phyloP scores from a whole-genome alignment of 2,329 filamentous ascomycete species.

The Beauveria varroae region DNA sequence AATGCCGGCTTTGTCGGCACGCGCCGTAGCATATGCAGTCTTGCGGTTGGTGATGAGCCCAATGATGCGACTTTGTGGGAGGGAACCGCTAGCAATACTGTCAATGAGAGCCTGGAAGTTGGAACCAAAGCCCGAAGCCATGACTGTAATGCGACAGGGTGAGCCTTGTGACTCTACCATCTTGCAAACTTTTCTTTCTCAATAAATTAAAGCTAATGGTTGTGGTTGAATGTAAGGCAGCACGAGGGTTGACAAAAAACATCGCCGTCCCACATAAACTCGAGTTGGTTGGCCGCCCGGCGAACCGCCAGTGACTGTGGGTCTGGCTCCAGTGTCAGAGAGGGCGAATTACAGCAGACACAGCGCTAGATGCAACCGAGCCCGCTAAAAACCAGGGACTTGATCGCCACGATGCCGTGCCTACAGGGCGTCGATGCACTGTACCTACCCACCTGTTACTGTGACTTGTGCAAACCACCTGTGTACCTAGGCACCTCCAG shows the following conservation, averaged over 20 bases:
- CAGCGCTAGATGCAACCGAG: background rate
- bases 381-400: background rate
- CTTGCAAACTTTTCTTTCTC: background rate
- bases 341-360: background rate
- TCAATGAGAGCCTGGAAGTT: slow-evolving; percentile 70
- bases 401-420: background rate
- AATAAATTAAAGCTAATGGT: too few species aligned
- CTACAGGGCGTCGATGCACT: background rate
- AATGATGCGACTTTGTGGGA: slow-evolving; percentile 36
- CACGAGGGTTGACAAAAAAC: too few species aligned
- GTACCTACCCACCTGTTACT: background rate
- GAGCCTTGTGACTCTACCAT: background rate
- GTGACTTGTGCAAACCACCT: background rate
- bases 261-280: too few species aligned
- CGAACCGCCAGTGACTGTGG: background rate
- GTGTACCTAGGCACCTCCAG: background rate
- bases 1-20: slow-evolving; percentile 48
- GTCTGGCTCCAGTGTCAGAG: background rate
- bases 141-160: slow-evolving; percentile 51
- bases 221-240: too few species aligned
- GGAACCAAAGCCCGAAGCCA: slow-evolving; percentile 67
- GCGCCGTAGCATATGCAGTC: slow-evolving; percentile 35
- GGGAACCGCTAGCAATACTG: slow-evolving; percentile 30
- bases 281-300: background rate
- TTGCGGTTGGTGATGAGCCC: slow-evolving; percentile 41